Evolutionary conservation across 2,329 filamentous ascomycete genomes (phyloP).

Genomic region (Xylariales sp.): DNA sequence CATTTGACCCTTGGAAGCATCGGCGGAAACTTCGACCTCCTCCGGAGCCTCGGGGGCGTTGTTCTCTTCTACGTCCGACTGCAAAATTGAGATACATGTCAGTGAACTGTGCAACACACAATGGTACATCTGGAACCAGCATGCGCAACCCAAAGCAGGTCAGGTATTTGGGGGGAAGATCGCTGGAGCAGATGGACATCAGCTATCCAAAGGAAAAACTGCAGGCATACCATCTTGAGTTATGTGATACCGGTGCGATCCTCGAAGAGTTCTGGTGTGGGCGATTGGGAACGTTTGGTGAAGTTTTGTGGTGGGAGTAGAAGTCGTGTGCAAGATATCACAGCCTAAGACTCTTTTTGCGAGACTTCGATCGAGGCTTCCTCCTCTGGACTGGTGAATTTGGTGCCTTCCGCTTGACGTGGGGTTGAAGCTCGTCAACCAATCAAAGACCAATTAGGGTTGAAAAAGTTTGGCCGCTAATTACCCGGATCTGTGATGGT

Average conservation of each 20-base stretch:
- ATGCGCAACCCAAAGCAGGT: not conserved
- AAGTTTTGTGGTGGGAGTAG: slow-evolving; percentile 18
- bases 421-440: slow-evolving; percentile 7
- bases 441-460: slow-evolving; percentile 11
- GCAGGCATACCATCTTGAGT: slow-evolving; percentile 61
- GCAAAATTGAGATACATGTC: slow-evolving; percentile 13
- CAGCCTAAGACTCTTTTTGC: slow-evolving; percentile 6
- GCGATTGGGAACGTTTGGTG: slow-evolving; percentile 15
- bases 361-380: slow-evolving; percentile 5
- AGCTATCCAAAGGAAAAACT: too few relatives aligned
- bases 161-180: not conserved
- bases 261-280: slow-evolving; percentile 56
- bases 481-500: slow-evolving; percentile 1
- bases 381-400: slow-evolving; percentile 1
- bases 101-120: slow-evolving; percentile 14
- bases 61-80: slow-evolving; percentile 99
- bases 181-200: not conserved
- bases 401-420: slow-evolving; percentile 7
- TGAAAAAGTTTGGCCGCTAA: slow-evolving; percentile 9
- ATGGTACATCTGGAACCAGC: slow-evolving; percentile 9
- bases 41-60: slow-evolving; percentile 75
- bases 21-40: slow-evolving; percentile 95
- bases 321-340: slow-evolving; percentile 17
- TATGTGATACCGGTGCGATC: slow-evolving; percentile 58
- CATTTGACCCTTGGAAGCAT: slow-evolving; percentile 90